A percentile compares a stretch with the other conserved stretches of the same genome.
These are phyloP conservation scores for Selaginella tamariscina DNA, from an alignment of 75 land plant genomes.

Conservation along the genomic window DNA sequence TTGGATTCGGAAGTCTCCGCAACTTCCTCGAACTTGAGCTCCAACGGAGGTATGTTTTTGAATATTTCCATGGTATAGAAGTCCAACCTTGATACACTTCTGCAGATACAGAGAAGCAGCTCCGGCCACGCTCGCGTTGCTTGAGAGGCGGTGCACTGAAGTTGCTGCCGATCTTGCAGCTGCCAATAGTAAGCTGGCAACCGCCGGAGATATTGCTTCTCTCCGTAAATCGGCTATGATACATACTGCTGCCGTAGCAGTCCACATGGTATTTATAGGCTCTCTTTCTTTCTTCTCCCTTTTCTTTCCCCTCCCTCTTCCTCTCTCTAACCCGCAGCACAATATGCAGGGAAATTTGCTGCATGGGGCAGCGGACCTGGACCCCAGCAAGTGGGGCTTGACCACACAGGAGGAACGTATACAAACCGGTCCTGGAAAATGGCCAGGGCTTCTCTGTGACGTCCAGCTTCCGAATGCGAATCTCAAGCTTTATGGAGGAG, in stretches of 20 bases:
- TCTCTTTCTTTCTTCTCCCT: neutral
- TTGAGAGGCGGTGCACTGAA: slow-evolving; percentile 76
- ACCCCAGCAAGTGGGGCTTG: slow-evolving; percentile 83
- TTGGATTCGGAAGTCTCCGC: slow-evolving; percentile 65
- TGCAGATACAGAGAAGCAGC: slow-evolving; percentile 82
- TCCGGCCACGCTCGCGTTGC: slow-evolving; percentile 74
- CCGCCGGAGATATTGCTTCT: slow-evolving; percentile 58
- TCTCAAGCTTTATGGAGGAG: slow-evolving; percentile 82
- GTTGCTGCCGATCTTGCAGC: slow-evolving; percentile 43
- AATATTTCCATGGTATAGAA: neutral
- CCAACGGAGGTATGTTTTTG: slow-evolving; percentile 38
- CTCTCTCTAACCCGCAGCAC: slow-evolving; percentile 9
- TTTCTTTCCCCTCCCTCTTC: neutral
- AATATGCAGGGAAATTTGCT: slow-evolving; percentile 49
- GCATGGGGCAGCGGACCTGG: slow-evolving; percentile 87
- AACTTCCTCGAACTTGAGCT: slow-evolving; percentile 71
- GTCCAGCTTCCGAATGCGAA: slow-evolving; percentile 60
- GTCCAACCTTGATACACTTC: neutral
- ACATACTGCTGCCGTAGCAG: slow-evolving; percentile 57
- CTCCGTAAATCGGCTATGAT: slow-evolving; percentile 70
- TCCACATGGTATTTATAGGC: slow-evolving; percentile 49
- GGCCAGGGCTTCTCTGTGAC: slow-evolving; percentile 68
- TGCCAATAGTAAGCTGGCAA: slow-evolving; percentile 50
- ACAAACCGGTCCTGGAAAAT: slow-evolving; percentile 69
- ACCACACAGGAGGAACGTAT: slow-evolving; percentile 58